Evolutionary conservation across 331 rosid species (phyloP), one percentile per base, ranked within the genome.

Genomic region (Acacia concinna): DNA sequence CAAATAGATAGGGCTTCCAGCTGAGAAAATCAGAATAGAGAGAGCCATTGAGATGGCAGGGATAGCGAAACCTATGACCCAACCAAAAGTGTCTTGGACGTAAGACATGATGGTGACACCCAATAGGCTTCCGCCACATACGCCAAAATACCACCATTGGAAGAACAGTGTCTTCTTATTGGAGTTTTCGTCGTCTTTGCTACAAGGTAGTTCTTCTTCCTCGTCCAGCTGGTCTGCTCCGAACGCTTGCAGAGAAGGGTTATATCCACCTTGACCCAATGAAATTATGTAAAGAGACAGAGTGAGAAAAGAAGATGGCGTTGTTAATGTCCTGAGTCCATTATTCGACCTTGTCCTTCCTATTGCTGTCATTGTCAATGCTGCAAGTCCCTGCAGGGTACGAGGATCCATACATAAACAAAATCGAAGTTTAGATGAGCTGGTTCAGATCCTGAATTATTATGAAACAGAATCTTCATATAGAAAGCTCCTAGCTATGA

Each of bases 171-270:
- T 87, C 75, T 90, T 96, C 44, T 59, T 88, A 9, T 85, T 88
- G 17, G 84, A 56, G 41, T 87, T 85, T 12, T 74, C 69, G 1
- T 89, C 92, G 68, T 89, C 87, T 78, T 88, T 82, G 75, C 81
- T 80, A 71, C 85, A 31, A 8, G 96, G 94, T 75, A 93, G 49
- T 73, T 87, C 91, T 51, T 91, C 97, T 2, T 93, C 97, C 0
- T 83, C 90, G 31, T 87, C 96, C 1, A 96, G 89, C 80, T 96
- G 99, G 41, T 96, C 99, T 2, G 94, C 92, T 32, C 99, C 98
- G 59, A 96, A 96, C 41, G 99, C 99, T 86, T 96, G 99, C 18
- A 96, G 78, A 72, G 98, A 91, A 3, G 99, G 93, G 78, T 96
- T 96, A 34, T 91, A 96, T 6, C 97, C 99, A 17, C 96, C 98